These are phyloP conservation scores for Rubroboletus pulcherrimus DNA, from an alignment of 768 basidiomycete genomes.

Conservation along the genomic window DNA sequence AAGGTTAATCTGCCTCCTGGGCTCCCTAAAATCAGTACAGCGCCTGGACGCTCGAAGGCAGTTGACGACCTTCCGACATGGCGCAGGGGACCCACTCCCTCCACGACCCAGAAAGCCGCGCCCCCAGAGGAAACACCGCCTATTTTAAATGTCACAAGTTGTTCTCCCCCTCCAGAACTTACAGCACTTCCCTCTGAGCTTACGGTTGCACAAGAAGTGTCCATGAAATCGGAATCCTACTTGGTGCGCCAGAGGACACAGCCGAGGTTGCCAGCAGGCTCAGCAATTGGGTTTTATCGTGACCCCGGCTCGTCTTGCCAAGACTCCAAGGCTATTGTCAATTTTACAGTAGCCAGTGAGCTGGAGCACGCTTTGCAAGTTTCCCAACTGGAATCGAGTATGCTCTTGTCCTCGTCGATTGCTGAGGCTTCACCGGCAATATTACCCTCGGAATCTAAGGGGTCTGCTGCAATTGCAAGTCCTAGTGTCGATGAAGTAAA, in stretches of 20 bases:
- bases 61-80: conserved; percentile 37
- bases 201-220: conserved; percentile 33
- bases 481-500: conserved; percentile 8
- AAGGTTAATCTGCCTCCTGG: conserved; percentile 39
- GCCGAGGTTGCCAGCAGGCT: conserved; percentile 69
- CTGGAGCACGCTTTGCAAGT: conserved; percentile 40
- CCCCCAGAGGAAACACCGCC: conserved; percentile 11
- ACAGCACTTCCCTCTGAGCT: conserved; percentile 21
- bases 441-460: conserved; percentile 4
- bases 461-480: conserved; percentile 5
- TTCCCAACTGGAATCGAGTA: conserved; percentile 17
- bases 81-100: conserved; percentile 34
- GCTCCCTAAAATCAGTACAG: conserved; percentile 15
- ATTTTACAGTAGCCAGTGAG: conserved; percentile 79
- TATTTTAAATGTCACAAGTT: conserved; percentile 53
- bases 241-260: conserved; percentile 47
- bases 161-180: conserved; percentile 61
- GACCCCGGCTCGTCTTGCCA: conserved; percentile 51
- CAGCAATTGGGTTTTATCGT: conserved; percentile 70
- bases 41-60: conserved; percentile 29
- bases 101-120: conserved; percentile 5
- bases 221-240: conserved; percentile 24
- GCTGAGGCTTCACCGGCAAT: conserved; percentile 9
- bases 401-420: conserved; percentile 26
- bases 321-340: conserved; percentile 51